Evolutionary conservation across 352 stramenopile genomes (phyloP).

Genomic region (Pseudoperonospora humuli): DNA sequence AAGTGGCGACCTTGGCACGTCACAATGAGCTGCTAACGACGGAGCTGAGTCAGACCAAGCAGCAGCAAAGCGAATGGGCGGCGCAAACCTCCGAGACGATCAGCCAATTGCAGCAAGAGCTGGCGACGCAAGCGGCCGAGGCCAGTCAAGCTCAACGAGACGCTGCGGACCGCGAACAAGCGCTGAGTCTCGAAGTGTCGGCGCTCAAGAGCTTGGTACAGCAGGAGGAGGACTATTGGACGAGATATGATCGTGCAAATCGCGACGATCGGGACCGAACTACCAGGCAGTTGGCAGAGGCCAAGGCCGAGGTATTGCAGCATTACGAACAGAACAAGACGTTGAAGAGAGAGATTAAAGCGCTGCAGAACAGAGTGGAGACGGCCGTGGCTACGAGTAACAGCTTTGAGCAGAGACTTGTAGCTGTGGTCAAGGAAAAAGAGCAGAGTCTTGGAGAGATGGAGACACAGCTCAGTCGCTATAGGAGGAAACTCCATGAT

Average conservation of each 20-base stretch:
- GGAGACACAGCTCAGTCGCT: conserved; percentile 27
- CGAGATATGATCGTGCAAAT: conserved; percentile 14
- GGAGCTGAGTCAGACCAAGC: conserved; percentile 15
- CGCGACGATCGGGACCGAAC: conserved; percentile 27
- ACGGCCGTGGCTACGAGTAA: conserved; percentile 33
- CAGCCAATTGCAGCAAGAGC: conserved; percentile 15
- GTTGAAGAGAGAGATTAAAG: conserved; percentile 33
- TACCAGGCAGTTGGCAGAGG: conserved; percentile 22
- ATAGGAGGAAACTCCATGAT: conserved; percentile 42
- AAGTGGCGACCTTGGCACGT: conserved; percentile 30
- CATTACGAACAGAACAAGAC: conserved; percentile 28
- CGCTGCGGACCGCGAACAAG: conserved; percentile 16
- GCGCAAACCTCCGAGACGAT: conserved; percentile 8
- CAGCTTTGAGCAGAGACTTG: conserved; percentile 46
- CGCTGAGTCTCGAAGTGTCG: conserved; percentile 23
- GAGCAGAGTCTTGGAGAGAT: conserved; percentile 26
- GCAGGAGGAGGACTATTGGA: conserved; percentile 49
- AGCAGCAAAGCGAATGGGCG: conserved; percentile 7
- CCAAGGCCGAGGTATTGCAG: conserved; percentile 22
- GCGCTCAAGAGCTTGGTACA: conserved; percentile 33
- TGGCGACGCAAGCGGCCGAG: conserved; percentile 13
- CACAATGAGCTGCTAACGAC: conserved; percentile 44
- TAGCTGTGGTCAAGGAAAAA: conserved; percentile 38
- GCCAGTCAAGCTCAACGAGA: conserved; percentile 4
- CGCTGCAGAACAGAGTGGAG: conserved; percentile 44